Evolutionary conservation across 1,284 basidiomycete genomes (phyloP), one percentile per base, ranked within the genome.

Genomic region (Naganishia cerealis): DNA sequence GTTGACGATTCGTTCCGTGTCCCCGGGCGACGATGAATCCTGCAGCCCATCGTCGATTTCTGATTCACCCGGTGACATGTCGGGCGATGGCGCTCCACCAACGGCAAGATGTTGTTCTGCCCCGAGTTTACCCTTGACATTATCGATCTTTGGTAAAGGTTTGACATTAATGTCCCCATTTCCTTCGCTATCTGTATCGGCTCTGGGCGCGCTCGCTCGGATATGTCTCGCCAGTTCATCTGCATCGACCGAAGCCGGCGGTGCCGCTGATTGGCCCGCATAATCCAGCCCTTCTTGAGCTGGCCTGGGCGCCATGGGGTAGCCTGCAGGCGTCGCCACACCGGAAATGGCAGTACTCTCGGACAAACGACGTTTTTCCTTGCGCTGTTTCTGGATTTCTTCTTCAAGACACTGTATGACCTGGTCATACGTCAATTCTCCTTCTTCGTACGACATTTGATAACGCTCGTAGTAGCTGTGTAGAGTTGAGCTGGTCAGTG

Each of bases 1-100:
- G 75, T 95, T 96, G 82, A 98, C 95, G 13, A 99, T 88, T 15
- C 93, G 87, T 78, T 97, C 93, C 55, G 90, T 82, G n/a, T 83
- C 79, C 29, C 85, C 84, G 1, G 84, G 82, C 0, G 78, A 73
- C 1, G 69, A 75, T 1, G 77, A 75, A n/a, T 63, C 61, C 38
- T 63, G 61, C 73, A 77, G 12, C 77, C 78, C 36, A n/a, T 73
- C 74, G 6, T 84, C 83, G 63, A 85, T 84, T 4, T 82, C 82
- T 39, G 85, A 65, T 18, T 71, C 71, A 12, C 57, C 67, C 3
- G 72, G 73, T 9, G 70, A 67, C 21, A 61, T 26, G 26, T 66
- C 67, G 12, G 61, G 55, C 4, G 62, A 69, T n/a, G 65, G 21
- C 10, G 54, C 59, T 39, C 46, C 59, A 7, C 63, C 42, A 1